A percentile compares a stretch with the other conserved stretches of the same genome.
phyloP scores from a whole-genome alignment of 2,329 filamentous ascomycete genomes.

The Parafenestella ontariensis region DNA sequence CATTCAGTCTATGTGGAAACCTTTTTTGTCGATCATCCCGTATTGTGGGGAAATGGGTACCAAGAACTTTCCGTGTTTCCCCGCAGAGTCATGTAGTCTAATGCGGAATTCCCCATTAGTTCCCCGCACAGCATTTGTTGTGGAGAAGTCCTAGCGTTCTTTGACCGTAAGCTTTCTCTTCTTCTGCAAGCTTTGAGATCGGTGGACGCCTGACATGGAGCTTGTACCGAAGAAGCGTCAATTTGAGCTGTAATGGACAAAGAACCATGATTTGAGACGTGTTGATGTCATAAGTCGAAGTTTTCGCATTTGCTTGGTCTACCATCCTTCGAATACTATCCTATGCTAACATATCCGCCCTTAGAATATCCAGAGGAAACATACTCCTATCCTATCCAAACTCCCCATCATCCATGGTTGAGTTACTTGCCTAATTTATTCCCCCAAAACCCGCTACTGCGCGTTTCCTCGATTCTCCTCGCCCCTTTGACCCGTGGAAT shows the following conservation, averaged over 20 bases:
- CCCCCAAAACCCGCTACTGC: too few species aligned
- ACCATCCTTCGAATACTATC: too few species aligned
- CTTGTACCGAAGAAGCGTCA: too few species aligned
- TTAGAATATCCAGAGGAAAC: background rate
- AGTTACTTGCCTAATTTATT: too few species aligned
- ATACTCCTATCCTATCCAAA: background rate
- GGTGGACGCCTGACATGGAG: too few species aligned
- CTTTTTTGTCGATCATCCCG: background rate
- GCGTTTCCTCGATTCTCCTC: constrained; percentile 4
- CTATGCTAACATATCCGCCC: background rate
- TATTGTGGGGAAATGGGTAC: background rate
- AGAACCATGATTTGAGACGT: too few species aligned
- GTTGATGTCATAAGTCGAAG: too few species aligned
- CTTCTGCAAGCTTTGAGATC: too few species aligned
- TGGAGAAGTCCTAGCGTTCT: background rate
- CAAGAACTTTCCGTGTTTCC: background rate
- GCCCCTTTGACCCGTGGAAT: constrained; percentile 69
- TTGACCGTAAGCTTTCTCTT: too few species aligned
- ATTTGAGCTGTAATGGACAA: too few species aligned
- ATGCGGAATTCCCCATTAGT: too few species aligned
- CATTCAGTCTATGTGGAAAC: background rate
- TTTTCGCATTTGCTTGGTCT: too few species aligned
- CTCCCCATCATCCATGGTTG: background rate
- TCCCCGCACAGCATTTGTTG: background rate
- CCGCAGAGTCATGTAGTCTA: background rate